Conservation (phyloP, 1,284 basidiomycete species). For the Singerocomus inundabilis region DNA sequence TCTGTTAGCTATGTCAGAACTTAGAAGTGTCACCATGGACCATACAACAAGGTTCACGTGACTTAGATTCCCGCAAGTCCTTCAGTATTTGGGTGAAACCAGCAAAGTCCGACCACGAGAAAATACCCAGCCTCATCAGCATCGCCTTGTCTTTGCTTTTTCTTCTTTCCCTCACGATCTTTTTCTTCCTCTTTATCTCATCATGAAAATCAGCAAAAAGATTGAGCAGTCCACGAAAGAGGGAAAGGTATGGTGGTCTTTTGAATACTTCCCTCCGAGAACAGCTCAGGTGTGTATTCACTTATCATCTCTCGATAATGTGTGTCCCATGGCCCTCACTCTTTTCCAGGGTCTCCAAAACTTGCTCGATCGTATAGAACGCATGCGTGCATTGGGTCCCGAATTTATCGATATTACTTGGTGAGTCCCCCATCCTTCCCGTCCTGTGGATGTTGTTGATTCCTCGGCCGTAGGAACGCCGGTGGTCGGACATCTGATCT, state of each 20-base stretch:
- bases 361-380: constrained; percentile 93
- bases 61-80: background rate
- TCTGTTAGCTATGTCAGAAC: too few relatives aligned
- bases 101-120: constrained; percentile 12
- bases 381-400: constrained; percentile 93
- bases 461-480: constrained; percentile 74
- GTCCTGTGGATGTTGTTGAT: constrained; percentile 2
- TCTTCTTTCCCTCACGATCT: constrained; percentile 18
- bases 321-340: background rate
- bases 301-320: background rate
- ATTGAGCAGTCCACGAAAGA: constrained; percentile 81
- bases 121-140: constrained; percentile 29
- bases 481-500: constrained; percentile 93
- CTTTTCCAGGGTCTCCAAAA: constrained; percentile 82
- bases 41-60: constrained; percentile 28
- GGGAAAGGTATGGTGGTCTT: constrained; percentile 89
- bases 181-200: constrained; percentile 8
- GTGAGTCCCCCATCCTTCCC: constrained; percentile 40
- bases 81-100: constrained; percentile 14
- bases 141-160: background rate
- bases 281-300: constrained; percentile 76
- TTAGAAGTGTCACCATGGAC: too few relatives aligned
- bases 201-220: constrained; percentile 91
- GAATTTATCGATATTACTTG: constrained; percentile 99
- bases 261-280: constrained; percentile 95